Conservation (phyloP, 2,329 filamentous ascomycete genomes). For the Fusarium subtropicale region DNA sequence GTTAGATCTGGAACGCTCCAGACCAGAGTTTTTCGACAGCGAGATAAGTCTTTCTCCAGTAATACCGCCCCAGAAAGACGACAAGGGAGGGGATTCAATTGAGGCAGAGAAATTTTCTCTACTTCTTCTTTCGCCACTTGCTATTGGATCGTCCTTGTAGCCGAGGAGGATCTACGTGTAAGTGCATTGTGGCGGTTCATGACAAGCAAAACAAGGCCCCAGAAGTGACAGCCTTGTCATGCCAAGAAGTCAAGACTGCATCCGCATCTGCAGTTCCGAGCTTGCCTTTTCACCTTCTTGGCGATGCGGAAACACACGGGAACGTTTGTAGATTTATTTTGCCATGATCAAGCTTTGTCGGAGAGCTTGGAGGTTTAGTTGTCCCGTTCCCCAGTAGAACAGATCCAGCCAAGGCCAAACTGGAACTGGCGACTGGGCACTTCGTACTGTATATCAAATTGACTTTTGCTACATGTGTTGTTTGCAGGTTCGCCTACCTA, state of each 20-base stretch:
- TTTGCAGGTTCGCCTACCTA: not conserved
- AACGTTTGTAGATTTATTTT: not conserved
- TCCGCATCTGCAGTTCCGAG: constrained; percentile 23
- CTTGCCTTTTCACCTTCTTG: constrained; percentile 8
- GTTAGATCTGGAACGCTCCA: constrained; percentile 40
- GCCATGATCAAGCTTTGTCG: not conserved
- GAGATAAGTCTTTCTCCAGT: constrained; percentile 1
- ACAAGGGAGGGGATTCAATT: constrained; percentile 8
- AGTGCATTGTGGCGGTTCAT: constrained; percentile 17
- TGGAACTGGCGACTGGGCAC: not conserved
- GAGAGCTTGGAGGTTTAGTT: not conserved
- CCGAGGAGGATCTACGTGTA: constrained; percentile 10
- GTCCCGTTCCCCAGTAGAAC: not conserved
- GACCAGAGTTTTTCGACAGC: constrained; percentile 20
- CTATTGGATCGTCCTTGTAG: constrained; percentile 4
- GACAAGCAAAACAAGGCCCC: constrained; percentile 24
- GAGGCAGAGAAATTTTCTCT: constrained; percentile 20
- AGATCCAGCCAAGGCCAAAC: constrained; percentile 3
- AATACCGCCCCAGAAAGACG: constrained; percentile 13
- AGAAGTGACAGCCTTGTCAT: constrained; percentile 9
- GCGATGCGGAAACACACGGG: constrained; percentile 15
- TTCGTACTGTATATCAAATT: constrained; percentile 5
- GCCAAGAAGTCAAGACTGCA: constrained; percentile 21
- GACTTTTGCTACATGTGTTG: constrained; percentile 6
- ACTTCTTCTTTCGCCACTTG: constrained; percentile 3